Conservation (phyloP, 2,329 filamentous ascomycete species). For the Rhexocercosporidium sp. region DNA sequence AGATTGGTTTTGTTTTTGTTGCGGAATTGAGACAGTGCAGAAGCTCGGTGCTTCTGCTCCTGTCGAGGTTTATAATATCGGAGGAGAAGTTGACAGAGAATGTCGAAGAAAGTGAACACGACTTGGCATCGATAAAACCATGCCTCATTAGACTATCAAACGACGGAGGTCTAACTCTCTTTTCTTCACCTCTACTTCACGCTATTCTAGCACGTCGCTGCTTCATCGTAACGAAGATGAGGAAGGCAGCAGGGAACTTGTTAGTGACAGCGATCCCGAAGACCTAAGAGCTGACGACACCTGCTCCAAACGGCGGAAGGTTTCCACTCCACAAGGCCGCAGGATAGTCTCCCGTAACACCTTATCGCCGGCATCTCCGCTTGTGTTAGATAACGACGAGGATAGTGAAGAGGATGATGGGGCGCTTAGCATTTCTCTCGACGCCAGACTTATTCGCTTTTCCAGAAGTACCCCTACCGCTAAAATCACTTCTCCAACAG, state of each 20-base stretch:
- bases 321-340: neutral
- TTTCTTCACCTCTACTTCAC: neutral
- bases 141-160: neutral
- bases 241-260: slow-evolving; percentile 7
- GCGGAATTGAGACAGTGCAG: no score
- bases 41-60: no score
- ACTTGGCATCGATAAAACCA: neutral
- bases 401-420: neutral
- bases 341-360: neutral
- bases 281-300: neutral
- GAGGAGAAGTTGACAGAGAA: no score
- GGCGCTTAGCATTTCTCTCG: no score
- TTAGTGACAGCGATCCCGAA: neutral
- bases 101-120: no score
- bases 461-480: neutral
- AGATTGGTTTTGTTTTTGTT: no score
- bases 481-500: neutral
- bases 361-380: neutral
- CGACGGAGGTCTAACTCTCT: neutral
- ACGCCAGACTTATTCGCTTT: neutral
- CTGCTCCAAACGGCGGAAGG: slow-evolving; percentile 5
- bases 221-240: slow-evolving; percentile 1
- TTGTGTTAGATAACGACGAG: neutral
- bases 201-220: neutral
- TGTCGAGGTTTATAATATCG: no score